A percentile compares a stretch with the other conserved stretches of the same genome.
These are phyloP conservation scores for Xylaria palmicola DNA, from an alignment of 495 filamentous ascomycete genomes.

Conservation along the genomic window DNA sequence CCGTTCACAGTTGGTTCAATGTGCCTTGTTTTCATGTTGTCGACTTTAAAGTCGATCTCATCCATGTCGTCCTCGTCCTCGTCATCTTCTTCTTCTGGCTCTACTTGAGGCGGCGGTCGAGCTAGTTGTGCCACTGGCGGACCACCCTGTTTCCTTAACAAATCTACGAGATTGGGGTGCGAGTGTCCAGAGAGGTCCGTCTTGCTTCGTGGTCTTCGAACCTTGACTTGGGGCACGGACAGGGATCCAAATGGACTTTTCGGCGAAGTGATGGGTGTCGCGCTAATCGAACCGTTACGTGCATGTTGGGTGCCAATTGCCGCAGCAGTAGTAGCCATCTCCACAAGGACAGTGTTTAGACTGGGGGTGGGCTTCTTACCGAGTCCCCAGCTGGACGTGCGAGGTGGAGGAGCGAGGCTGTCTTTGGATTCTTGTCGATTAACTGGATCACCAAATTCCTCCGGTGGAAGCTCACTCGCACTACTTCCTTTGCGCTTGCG, in stretches of 20 bases:
- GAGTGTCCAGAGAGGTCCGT: conserved; percentile 60
- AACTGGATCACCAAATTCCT: conserved; percentile 32
- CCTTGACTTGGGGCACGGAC: conserved; percentile 49
- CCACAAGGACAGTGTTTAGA: conserved; percentile 63
- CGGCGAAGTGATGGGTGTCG: conserved; percentile 51
- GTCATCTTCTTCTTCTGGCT: conserved; percentile 36
- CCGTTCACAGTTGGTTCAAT: conserved; percentile 74
- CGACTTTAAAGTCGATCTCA: conserved; percentile 48
- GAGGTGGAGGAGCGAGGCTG: conserved; percentile 52
- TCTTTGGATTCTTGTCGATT: conserved; percentile 48
- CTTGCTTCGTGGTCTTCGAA: conserved; percentile 67
- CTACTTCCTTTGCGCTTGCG: conserved; percentile 47
- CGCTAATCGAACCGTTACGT: conserved; percentile 59
- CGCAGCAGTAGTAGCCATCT: conserved; percentile 60
- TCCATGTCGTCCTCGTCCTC: conserved; percentile 55
- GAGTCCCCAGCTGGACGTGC: conserved; percentile 55
- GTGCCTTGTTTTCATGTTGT: conserved; percentile 46
- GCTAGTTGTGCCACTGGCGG: conserved; percentile 56
- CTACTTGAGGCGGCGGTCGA: conserved; percentile 33
- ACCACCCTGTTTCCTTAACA: conserved; percentile 57
- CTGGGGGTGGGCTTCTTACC: conserved; percentile 56
- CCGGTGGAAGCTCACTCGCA: conserved; percentile 40
- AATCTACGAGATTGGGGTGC: conserved; percentile 38
- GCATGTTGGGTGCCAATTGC: conserved; percentile 58
- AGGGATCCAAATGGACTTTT: conserved; percentile 46